phyloP scores from a whole-genome alignment of 2,329 filamentous ascomycete species.

The Hypoxylon sp. region DNA sequence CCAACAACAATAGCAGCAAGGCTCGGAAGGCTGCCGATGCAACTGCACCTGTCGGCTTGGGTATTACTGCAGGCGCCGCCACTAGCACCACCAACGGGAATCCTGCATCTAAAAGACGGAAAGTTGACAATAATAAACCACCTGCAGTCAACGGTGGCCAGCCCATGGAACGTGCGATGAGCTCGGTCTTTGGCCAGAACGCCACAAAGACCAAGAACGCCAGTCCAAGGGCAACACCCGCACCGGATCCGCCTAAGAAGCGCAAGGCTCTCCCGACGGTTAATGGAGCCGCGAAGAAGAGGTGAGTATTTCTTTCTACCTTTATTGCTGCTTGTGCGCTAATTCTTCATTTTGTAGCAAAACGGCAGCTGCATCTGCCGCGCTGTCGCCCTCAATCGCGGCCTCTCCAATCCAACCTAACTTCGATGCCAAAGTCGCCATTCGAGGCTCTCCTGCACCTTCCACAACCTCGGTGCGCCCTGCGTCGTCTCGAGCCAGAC shows the following conservation, averaged over 20 bases:
- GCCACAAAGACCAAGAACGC: conserved; percentile 66
- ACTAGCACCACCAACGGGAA: conserved; percentile 63
- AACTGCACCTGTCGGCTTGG: conserved; percentile 67
- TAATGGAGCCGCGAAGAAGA: conserved; percentile 82
- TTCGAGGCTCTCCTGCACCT: conserved; percentile 69
- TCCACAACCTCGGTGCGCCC: conserved; percentile 68
- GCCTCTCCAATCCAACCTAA: conserved; percentile 79
- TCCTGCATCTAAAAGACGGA: conserved; percentile 78
- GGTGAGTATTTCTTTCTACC: conserved; percentile 61
- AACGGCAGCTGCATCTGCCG: conserved; percentile 55
- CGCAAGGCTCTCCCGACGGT: conserved; percentile 73
- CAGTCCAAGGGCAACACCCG: conserved; percentile 77
- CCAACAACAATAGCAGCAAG: conserved; percentile 63
- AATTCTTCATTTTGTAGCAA: conserved; percentile 42
- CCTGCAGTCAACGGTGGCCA: conserved; percentile 60
- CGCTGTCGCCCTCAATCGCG: conserved; percentile 76
- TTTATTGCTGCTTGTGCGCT: conserved; percentile 34
- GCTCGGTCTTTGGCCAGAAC: conserved; percentile 63
- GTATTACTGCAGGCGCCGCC: conserved; percentile 68
- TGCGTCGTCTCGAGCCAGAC: conserved; percentile 76
- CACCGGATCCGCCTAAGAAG: conserved; percentile 76
- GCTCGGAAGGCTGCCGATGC: conserved; percentile 71
- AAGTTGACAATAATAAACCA: conserved; percentile 82
- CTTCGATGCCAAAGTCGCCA: conserved; percentile 69
- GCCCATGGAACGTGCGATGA: conserved; percentile 76